Percentiles rank a stretch among this genome's conserved stretches.
Conservation (phyloP, 768 basidiomycete genomes). For the Clathrus columnatus region DNA sequence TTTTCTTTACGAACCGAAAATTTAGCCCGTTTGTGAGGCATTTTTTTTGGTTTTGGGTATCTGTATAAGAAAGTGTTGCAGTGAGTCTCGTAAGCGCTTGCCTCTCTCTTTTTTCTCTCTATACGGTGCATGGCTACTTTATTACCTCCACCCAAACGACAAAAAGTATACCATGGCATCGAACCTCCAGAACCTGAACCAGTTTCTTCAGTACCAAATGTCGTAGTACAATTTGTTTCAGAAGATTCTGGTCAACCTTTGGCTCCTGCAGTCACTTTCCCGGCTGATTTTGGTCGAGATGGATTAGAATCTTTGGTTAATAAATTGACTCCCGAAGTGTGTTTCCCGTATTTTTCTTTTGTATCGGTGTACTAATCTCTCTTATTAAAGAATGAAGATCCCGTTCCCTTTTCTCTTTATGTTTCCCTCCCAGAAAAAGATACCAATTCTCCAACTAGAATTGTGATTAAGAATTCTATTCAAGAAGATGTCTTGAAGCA, state of each 20-base stretch:
- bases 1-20: constrained; percentile 34
- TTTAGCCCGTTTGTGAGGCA: constrained; percentile 65
- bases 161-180: constrained; percentile 71
- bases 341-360: constrained; percentile 16
- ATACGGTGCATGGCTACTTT: constrained; percentile 91
- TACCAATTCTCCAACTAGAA: constrained; percentile 53
- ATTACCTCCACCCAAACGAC: constrained; percentile 82
- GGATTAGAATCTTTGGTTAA: constrained; percentile 86
- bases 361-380: constrained; percentile 3
- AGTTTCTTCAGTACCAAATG: constrained; percentile 40
- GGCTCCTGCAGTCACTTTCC: constrained; percentile 83
- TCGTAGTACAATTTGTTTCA: constrained; percentile 89
- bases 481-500: constrained; percentile 71
- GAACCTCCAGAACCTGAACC: constrained; percentile 24
- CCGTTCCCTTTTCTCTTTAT: constrained; percentile 88
- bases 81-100: too few species aligned
- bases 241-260: constrained; percentile 76
- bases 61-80: too few species aligned
- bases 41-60: too few species aligned
- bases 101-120: too few species aligned
- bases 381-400: constrained; percentile 62
- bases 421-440: constrained; percentile 58
- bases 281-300: constrained; percentile 77
- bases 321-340: constrained; percentile 67
- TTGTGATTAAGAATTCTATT: constrained; percentile 80